Evolutionary conservation across 805 yeast species (phyloP).

Genomic region (Wickerhamiella brachini): DNA sequence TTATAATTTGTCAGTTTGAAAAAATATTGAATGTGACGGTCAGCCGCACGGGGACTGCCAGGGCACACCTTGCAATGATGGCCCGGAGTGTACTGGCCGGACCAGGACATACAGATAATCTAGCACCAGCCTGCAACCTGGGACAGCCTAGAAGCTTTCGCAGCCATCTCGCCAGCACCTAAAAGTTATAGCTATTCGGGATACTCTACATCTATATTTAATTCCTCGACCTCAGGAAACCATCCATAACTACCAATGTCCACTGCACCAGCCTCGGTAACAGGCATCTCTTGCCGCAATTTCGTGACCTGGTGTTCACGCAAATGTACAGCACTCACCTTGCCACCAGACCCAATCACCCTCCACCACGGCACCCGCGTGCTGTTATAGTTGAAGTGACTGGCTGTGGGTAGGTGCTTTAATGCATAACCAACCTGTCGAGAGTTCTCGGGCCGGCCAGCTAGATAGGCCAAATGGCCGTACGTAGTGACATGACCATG

Average conservation of each 20-base stretch:
- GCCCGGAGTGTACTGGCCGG: no score
- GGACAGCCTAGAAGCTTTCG: no score
- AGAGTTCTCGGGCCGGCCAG: conserved; percentile 50
- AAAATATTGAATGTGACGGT: background rate
- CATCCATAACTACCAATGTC: conserved; percentile 43
- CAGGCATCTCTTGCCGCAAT: conserved; percentile 34
- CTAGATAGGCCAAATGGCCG: conserved; percentile 57
- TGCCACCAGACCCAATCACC: conserved; percentile 50
- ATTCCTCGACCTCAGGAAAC: conserved; percentile 37
- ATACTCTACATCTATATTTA: conserved; percentile 2
- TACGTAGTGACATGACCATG: conserved; percentile 54
- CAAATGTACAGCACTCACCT: conserved; percentile 37
- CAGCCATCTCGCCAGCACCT: no score
- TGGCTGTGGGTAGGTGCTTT: conserved; percentile 33
- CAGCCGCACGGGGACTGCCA: background rate
- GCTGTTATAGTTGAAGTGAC: conserved; percentile 19
- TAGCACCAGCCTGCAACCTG: no score
- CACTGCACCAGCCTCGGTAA: conserved; percentile 24
- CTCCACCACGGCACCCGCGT: conserved; percentile 69
- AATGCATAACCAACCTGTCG: conserved; percentile 64
- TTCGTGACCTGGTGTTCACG: conserved; percentile 34
- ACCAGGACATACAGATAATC: no score
- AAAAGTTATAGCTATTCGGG: background rate
- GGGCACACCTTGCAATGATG: no score
- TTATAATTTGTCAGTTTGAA: background rate